Evolutionary conservation across 345 rosid species (phyloP).

Genomic region (Clausena lansium): DNA sequence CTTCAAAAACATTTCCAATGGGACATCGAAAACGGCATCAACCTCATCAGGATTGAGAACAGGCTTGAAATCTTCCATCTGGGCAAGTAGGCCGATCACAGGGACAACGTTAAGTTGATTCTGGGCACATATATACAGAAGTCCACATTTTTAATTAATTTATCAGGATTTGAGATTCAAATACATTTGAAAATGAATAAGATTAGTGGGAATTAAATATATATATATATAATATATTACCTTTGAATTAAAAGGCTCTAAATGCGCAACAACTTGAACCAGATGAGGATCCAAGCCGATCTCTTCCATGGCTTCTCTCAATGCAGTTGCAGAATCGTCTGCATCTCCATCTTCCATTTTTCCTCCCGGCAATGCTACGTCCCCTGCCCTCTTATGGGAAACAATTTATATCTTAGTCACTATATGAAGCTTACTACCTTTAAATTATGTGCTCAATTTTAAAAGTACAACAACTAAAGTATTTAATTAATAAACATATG

Average conservation of each 20-base stretch:
- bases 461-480: too few relatives aligned
- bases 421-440: too few relatives aligned
- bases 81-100: conserved; percentile 33
- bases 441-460: too few relatives aligned
- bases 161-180: neutral
- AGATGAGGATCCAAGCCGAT: conserved; percentile 37
- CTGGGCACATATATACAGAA: conserved; percentile 18
- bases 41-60: conserved; percentile 37
- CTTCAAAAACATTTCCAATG: conserved; percentile 47
- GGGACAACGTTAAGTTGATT: conserved; percentile 35
- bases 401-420: neutral
- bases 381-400: conserved; percentile 23
- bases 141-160: too few relatives aligned
- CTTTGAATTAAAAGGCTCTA: conserved; percentile 35
- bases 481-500: too few relatives aligned
- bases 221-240: too few relatives aligned
- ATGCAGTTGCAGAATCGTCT: conserved; percentile 35
- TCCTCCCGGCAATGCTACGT: conserved; percentile 48
- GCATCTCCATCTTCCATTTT: conserved; percentile 40
- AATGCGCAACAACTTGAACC: conserved; percentile 32
- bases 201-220: neutral
- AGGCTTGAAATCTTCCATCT: conserved; percentile 30
- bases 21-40: conserved; percentile 37
- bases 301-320: conserved; percentile 41
- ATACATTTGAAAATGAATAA: neutral